Percentiles rank a stretch among this genome's conserved stretches.
Conservation (phyloP, 306 rosid genomes). For the Quercus robur region DNA sequence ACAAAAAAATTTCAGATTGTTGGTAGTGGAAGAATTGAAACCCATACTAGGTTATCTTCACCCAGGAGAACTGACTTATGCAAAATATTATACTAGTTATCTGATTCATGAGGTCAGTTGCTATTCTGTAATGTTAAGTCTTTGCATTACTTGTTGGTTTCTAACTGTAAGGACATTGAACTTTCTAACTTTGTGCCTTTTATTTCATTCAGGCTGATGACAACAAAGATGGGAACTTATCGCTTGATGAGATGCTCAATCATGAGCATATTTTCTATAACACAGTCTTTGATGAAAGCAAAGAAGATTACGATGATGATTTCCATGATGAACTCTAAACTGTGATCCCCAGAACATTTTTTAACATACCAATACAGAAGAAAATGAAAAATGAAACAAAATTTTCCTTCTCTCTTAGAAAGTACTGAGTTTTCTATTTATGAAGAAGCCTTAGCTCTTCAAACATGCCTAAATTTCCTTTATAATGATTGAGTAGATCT, state of each 20-base stretch:
- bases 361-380: no score
- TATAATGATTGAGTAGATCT: no score
- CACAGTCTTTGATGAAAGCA: conserved; percentile 21
- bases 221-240: conserved; percentile 46
- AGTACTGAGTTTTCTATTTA: neutral
- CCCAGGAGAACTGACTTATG: conserved; percentile 72
- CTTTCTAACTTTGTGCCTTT: neutral
- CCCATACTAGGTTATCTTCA: conserved; percentile 53
- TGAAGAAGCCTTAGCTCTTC: no score
- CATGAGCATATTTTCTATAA: conserved; percentile 53
- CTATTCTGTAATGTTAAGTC: neutral
- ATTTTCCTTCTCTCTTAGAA: neutral
- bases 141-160: neutral
- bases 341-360: neutral
- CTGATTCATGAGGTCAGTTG: conserved; percentile 60
- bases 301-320: conserved; percentile 18
- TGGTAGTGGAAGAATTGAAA: conserved; percentile 60
- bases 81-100: conserved; percentile 51
- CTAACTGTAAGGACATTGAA: neutral
- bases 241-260: conserved; percentile 63
- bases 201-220: conserved; percentile 63
- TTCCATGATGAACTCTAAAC: conserved; percentile 37
- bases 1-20: conserved; percentile 26
- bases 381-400: neutral
- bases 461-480: no score